Conservation (phyloP, 177 flowering plant genomes). For the Vitis hybrid region DNA sequence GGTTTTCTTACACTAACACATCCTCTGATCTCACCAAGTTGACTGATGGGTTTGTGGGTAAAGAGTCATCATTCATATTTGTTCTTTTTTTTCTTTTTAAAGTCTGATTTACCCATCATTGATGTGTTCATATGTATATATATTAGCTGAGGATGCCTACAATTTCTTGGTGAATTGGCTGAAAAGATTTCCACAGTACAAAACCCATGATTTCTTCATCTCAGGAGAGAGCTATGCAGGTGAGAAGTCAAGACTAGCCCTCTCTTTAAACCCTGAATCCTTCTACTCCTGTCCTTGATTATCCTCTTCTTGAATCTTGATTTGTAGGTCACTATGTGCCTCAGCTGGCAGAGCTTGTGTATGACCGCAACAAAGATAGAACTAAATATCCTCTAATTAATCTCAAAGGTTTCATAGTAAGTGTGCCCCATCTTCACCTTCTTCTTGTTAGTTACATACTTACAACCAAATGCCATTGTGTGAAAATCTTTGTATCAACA, state of each 20-base stretch:
- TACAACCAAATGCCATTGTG: no score
- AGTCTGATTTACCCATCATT: not conserved
- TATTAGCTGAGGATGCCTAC: slow-evolving; percentile 64
- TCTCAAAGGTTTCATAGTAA: slow-evolving; percentile 73
- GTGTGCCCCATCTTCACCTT: slow-evolving; percentile 14
- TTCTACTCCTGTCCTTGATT: not conserved
- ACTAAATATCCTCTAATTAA: slow-evolving; percentile 41
- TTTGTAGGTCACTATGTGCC: slow-evolving; percentile 74
- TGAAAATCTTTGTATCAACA: no score
- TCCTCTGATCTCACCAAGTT: slow-evolving; percentile 43
- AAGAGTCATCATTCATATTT: slow-evolving; percentile 7
- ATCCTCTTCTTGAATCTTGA: not conserved
- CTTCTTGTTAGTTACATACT: no score
- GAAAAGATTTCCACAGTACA: slow-evolving; percentile 59
- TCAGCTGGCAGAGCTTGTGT: slow-evolving; percentile 70
- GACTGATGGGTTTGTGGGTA: slow-evolving; percentile 59
- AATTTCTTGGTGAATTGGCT: slow-evolving; percentile 68
- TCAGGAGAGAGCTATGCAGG: slow-evolving; percentile 88
- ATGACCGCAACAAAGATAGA: slow-evolving; percentile 44
- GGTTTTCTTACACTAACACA: slow-evolving; percentile 68
- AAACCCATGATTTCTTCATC: slow-evolving; percentile 54
- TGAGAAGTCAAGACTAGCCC: not conserved
- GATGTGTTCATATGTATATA: not conserved
- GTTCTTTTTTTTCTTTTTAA: not conserved
- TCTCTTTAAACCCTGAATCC: not conserved